Evolutionary conservation across 1,284 basidiomycete species (phyloP).

Genomic region (Phaffia rhodozyma): DNA sequence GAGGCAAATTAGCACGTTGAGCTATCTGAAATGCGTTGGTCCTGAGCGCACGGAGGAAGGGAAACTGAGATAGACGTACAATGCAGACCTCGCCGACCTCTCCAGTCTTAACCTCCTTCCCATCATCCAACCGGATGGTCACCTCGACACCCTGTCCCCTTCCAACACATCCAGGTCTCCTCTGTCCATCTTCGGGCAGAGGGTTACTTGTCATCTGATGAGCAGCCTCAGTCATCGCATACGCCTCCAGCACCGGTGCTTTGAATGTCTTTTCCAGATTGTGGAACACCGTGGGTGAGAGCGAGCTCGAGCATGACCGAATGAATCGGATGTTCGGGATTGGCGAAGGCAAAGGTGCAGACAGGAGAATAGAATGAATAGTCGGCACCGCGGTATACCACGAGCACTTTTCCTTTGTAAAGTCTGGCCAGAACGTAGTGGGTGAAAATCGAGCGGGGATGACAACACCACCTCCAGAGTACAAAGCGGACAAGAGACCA

Average conservation of each 20-base stretch:
- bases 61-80: not conserved
- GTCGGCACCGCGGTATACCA: slow-evolving; percentile 45
- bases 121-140: slow-evolving; percentile 34
- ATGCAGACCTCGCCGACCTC: slow-evolving; percentile 39
- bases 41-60: not conserved
- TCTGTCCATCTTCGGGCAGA: slow-evolving; percentile 24
- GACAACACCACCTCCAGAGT: slow-evolving; percentile 48
- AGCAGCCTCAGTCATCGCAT: slow-evolving; percentile 36
- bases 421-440: slow-evolving; percentile 48
- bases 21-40: not conserved
- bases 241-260: slow-evolving; percentile 42
- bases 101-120: slow-evolving; percentile 32
- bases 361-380: slow-evolving; percentile 41
- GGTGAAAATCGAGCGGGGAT: slow-evolving; percentile 50
- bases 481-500: slow-evolving; percentile 49
- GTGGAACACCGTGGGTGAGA: slow-evolving; percentile 37
- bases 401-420: slow-evolving; percentile 40
- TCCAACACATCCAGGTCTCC: slow-evolving; percentile 40
- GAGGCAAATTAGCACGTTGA: not conserved
- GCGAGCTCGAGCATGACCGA: slow-evolving; percentile 39
- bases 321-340: slow-evolving; percentile 40
- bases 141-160: slow-evolving; percentile 39
- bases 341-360: slow-evolving; percentile 32
- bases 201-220: slow-evolving; percentile 37
- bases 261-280: slow-evolving; percentile 38